These are phyloP conservation scores for Rhodotorula glutinis DNA, from an alignment of 1,284 basidiomycete species.

Conservation along the genomic window DNA sequence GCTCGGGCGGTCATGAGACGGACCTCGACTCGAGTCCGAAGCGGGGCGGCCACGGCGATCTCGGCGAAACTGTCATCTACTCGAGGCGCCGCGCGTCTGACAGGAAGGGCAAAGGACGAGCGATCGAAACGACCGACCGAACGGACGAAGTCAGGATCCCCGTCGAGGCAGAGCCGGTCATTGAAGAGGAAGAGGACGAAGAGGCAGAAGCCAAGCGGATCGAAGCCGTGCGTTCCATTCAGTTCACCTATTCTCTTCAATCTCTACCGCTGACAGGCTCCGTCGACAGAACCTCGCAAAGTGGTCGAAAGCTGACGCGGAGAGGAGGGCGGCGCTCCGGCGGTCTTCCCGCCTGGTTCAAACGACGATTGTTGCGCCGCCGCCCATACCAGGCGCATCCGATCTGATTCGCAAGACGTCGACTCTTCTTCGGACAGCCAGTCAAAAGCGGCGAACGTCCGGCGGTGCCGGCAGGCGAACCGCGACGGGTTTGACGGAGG, in stretches of 20 bases:
- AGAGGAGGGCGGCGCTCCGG: conserved; percentile 7
- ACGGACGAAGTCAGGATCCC: not conserved
- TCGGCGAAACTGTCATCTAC: not conserved
- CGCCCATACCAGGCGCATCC: conserved; percentile 1
- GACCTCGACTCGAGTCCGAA: not conserved
- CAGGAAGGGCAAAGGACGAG: conserved; percentile 1
- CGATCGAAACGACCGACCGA: not conserved
- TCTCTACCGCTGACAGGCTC: not conserved
- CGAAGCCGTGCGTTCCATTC: not conserved
- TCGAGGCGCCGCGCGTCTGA: not conserved
- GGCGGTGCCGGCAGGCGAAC: not conserved
- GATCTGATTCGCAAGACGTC: conserved; percentile 10
- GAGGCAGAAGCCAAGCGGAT: conserved; percentile 6
- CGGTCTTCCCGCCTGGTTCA: conserved; percentile 10
- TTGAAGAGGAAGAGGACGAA: conserved; percentile 1
- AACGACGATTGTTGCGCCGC: conserved; percentile 1
- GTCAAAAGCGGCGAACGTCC: not conserved
- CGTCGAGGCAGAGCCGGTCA: not conserved
- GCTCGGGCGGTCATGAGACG: not conserved
- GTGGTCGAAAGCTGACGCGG: conserved; percentile 11
- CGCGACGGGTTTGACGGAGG: not conserved
- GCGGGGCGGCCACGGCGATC: not conserved
- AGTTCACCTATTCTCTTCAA: not conserved
- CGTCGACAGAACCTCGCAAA: conserved; percentile 10
- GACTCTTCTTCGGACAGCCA: not conserved